Base-by-base conservation (phyloP, 1,139 yeast species). In the Hemisphaericaspora xylanilytica region DNA sequence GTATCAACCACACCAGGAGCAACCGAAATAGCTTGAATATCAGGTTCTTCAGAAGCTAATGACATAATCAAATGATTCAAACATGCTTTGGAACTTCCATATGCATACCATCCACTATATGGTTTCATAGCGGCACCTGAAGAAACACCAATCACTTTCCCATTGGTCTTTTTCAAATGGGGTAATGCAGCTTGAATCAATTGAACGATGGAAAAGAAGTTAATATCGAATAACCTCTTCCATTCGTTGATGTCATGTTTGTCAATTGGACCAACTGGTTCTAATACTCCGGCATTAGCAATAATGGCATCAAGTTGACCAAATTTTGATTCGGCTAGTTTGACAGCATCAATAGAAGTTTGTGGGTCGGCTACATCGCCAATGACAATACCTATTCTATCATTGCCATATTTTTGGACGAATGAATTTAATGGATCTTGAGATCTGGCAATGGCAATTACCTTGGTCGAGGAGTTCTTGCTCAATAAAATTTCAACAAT, bases 1-100 rank as follows among this genome's bases (percentile, higher is more conserved):
- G 97, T 89, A 56, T 85, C 88, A 2, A 90, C 97, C 2, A 87
- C 95, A 3, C 97, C 97, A 0, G 97, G 97, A 2, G 96, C 96
- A 17, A 90, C 72, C 0, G 96, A 70, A 9, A 87, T 64, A 3
- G 85, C 70, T 35, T 67, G 65, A 15, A 89, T 65, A 0, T 69
- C 75, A 3, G 68, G 61, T 55, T 85, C 90, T 51, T 87, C 96
- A 4, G 63, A 68, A 1, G 87, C 82, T 17, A 90, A 59, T 8
- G 87, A 77, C 35, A 65, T 57, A 7, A 85, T 80, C 39, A 88
- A 71, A 52, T 82, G 89, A 60, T 90, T 87, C 41, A 89, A 58
- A 0, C 96, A 96, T 0, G 96, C 96, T 61, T 90, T 90, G 13
- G 96, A 80, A 3, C 89, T 68, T 1, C 96, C 95, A 53, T 90